Conservation (phyloP, 78 protist species). For the Tieghemostelium lacteum region DNA sequence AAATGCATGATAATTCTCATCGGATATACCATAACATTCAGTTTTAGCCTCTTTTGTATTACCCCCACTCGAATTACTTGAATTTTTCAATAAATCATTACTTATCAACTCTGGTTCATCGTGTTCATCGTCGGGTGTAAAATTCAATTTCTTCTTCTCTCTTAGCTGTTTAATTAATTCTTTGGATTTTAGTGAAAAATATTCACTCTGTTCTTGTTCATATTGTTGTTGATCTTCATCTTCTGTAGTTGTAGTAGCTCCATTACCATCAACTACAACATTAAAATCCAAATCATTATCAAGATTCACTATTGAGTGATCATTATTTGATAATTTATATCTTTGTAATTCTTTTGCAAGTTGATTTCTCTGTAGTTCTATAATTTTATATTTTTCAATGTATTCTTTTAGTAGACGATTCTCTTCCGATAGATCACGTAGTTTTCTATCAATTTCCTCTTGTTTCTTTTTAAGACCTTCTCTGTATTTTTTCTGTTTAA, state of each 20-base stretch:
- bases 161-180: slow-evolving; percentile 14
- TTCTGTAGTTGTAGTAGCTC: neutral
- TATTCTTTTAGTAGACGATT: neutral
- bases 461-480: slow-evolving; percentile 73
- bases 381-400: slow-evolving; percentile 8
- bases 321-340: slow-evolving; percentile 13
- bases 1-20: slow-evolving; percentile 5
- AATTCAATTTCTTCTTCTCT: slow-evolving; percentile 56
- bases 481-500: slow-evolving; percentile 71
- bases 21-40: slow-evolving; percentile 59
- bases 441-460: slow-evolving; percentile 43
- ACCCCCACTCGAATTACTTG: neutral
- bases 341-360: slow-evolving; percentile 28
- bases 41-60: slow-evolving; percentile 1
- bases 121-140: neutral
- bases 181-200: neutral
- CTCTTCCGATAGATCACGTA: slow-evolving; percentile 10
- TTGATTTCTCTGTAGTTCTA: slow-evolving; percentile 30
- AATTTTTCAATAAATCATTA: neutral
- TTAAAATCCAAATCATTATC: neutral
- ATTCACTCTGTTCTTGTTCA: neutral
- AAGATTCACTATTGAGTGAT: neutral
- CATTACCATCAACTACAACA: neutral
- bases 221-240: slow-evolving; percentile 3
- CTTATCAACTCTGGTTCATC: neutral